phyloP scores from a whole-genome alignment of 2,329 filamentous ascomycete genomes.

The Alternaria brassicae region DNA sequence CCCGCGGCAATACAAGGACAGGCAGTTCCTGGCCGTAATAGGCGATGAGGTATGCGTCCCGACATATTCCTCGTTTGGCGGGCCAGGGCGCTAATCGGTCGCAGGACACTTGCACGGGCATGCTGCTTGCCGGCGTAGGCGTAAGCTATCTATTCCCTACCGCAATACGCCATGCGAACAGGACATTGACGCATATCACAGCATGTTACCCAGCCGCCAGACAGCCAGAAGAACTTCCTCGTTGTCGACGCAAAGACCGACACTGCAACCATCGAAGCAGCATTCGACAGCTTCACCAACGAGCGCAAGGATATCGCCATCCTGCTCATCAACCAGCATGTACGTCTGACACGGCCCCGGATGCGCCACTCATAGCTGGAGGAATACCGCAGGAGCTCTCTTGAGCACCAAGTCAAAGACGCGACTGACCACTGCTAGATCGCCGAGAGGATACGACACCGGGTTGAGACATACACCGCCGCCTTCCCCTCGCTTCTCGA shows the following conservation, averaged over 20 bases:
- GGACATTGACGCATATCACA: slow-evolving; percentile 50
- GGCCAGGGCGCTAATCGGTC: slow-evolving; percentile 20
- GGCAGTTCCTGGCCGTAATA: slow-evolving; percentile 96
- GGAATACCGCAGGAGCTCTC: background rate
- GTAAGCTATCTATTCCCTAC: slow-evolving; percentile 62
- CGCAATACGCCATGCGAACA: background rate
- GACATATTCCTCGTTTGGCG: background rate
- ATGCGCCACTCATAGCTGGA: background rate
- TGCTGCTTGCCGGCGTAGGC: slow-evolving; percentile 93
- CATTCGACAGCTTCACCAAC: slow-evolving; percentile 87
- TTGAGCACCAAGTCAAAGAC: background rate
- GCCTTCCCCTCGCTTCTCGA: slow-evolving; percentile 96
- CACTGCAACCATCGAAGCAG: slow-evolving; percentile 81
- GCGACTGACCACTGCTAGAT: slow-evolving; percentile 63
- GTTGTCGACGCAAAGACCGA: slow-evolving; percentile 96
- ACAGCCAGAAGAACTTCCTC: slow-evolving; percentile 96
- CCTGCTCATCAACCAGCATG: slow-evolving; percentile 96
- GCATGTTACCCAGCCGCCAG: slow-evolving; percentile 90
- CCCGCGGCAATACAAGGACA: slow-evolving; percentile 72
- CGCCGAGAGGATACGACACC: slow-evolving; percentile 89
- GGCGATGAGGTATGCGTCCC: slow-evolving; percentile 80
- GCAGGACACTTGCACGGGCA: slow-evolving; percentile 93
- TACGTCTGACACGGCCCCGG: slow-evolving; percentile 52
- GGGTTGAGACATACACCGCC: slow-evolving; percentile 88
- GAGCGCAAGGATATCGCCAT: slow-evolving; percentile 97